These are phyloP conservation scores for Acarospora socialis DNA, from an alignment of 2,329 filamentous ascomycete species.

Conservation along the genomic window DNA sequence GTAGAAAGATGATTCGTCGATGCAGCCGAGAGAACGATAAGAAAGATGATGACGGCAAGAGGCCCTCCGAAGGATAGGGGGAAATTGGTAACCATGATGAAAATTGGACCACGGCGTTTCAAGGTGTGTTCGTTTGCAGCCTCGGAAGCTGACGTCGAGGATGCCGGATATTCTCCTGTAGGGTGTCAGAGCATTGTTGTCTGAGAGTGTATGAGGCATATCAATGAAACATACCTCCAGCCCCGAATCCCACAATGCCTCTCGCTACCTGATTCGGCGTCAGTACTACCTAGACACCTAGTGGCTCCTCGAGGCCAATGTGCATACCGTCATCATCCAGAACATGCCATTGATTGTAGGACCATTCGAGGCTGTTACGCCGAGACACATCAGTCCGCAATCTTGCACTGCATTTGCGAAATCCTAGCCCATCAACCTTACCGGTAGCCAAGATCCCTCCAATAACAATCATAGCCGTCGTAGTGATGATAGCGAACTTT, in stretches of 20 bases:
- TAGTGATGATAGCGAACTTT: slow-evolving; percentile 31
- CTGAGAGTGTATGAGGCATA: no score
- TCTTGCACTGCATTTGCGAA: no score
- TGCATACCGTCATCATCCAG: slow-evolving; percentile 39
- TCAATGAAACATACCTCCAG: slow-evolving; percentile 35
- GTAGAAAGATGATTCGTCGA: slow-evolving; percentile 25
- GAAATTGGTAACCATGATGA: slow-evolving; percentile 35
- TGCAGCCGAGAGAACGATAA: slow-evolving; percentile 31
- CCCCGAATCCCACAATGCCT: slow-evolving; percentile 35
- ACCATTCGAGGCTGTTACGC: slow-evolving; percentile 32
- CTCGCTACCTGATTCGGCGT: no score
- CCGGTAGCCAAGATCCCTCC: slow-evolving; percentile 30
- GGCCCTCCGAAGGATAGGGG: slow-evolving; percentile 28
- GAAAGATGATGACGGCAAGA: slow-evolving; percentile 31
- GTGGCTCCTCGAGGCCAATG: no score
- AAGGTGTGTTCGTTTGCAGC: slow-evolving; percentile 33
- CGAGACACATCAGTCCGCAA: no score
- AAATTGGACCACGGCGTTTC: slow-evolving; percentile 27
- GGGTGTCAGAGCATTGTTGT: no score
- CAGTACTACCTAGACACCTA: no score
- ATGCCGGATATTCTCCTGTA: slow-evolving; percentile 29
- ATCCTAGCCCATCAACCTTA: no score
- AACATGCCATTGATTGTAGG: slow-evolving; percentile 35
- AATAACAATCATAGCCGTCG: slow-evolving; percentile 33
- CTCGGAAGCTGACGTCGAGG: slow-evolving; percentile 33